Conservation (phyloP, 2,329 filamentous ascomycete species). For the Trichoderma hamatum region DNA sequence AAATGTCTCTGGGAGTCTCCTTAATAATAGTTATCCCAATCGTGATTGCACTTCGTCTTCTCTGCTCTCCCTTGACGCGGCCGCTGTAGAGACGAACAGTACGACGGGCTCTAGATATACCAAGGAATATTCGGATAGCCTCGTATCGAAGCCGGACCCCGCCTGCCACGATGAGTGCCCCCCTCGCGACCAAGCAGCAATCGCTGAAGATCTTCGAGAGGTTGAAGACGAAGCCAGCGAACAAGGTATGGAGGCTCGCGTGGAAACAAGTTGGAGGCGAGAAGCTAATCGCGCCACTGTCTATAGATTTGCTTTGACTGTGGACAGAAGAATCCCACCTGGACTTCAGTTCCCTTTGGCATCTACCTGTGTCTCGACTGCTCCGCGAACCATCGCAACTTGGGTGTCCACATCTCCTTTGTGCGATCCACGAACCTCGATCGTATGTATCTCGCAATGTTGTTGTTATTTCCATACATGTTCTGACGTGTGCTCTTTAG, state of each 20-base stretch:
- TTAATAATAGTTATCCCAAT: slow-evolving; percentile 39
- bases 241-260: slow-evolving; percentile 68
- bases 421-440: slow-evolving; percentile 98
- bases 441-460: slow-evolving; percentile 63
- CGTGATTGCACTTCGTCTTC: not conserved
- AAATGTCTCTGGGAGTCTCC: slow-evolving; percentile 39
- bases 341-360: slow-evolving; percentile 95
- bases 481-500: slow-evolving; percentile 46
- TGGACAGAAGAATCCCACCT: slow-evolving; percentile 95
- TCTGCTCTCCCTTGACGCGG: slow-evolving; percentile 7
- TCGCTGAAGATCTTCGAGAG: slow-evolving; percentile 98
- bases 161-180: slow-evolving; percentile 59
- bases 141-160: not conserved
- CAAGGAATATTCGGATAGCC: not conserved
- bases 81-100: slow-evolving; percentile 12
- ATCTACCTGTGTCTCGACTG: slow-evolving; percentile 99
- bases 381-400: slow-evolving; percentile 93
- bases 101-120: not conserved
- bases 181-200: slow-evolving; percentile 86
- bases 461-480: not conserved
- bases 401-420: slow-evolving; percentile 98
- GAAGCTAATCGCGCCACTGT: slow-evolving; percentile 3
- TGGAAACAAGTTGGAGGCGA: not conserved
- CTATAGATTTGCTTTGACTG: slow-evolving; percentile 95
- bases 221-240: slow-evolving; percentile 89